phyloP scores from a whole-genome alignment of 2,329 filamentous ascomycete species.

The Diaporthe citriasiana region DNA sequence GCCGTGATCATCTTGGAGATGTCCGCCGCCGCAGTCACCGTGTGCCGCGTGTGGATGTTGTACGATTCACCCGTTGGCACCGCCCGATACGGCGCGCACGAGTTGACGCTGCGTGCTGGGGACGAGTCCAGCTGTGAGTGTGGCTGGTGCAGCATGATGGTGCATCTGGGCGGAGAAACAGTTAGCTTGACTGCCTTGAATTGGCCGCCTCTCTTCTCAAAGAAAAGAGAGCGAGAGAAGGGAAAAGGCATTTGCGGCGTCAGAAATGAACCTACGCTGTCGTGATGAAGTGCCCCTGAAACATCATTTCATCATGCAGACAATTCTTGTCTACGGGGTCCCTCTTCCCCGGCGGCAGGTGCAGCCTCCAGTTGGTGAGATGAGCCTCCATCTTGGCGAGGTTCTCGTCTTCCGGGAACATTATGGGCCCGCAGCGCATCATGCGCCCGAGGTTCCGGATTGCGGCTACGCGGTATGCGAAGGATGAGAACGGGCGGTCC shows the following conservation, averaged over 20 bases:
- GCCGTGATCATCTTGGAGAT: conserved; percentile 83
- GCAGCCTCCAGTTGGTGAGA: conserved; percentile 81
- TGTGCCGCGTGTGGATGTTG: conserved; percentile 83
- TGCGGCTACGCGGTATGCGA: conserved; percentile 86
- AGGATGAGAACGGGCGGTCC: conserved; percentile 83
- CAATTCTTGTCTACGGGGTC: conserved; percentile 79
- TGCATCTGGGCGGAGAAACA: conserved; percentile 58
- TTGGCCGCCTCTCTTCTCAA: conserved; percentile 47
- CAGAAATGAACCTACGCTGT: conserved; percentile 60
- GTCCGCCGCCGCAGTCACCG: conserved; percentile 82
- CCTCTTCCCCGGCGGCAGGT: conserved; percentile 80
- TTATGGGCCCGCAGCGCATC: conserved; percentile 69
- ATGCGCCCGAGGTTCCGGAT: conserved; percentile 84
- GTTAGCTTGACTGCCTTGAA: conserved; percentile 43
- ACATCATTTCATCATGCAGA: conserved; percentile 88
- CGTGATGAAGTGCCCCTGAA: conserved; percentile 88
- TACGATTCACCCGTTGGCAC: conserved; percentile 65
- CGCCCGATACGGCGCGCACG: conserved; percentile 73
- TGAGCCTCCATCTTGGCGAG: conserved; percentile 65
- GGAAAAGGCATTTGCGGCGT: no score
- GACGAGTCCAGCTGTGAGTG: conserved; percentile 80
- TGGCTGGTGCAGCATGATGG: conserved; percentile 84
- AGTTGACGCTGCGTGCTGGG: conserved; percentile 70
- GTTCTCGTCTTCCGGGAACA: conserved; percentile 67
- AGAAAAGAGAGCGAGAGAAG: not conserved